Conservation (phyloP, 371 early-diverging fungal genomes). For the Parasitella parasitica region DNA sequence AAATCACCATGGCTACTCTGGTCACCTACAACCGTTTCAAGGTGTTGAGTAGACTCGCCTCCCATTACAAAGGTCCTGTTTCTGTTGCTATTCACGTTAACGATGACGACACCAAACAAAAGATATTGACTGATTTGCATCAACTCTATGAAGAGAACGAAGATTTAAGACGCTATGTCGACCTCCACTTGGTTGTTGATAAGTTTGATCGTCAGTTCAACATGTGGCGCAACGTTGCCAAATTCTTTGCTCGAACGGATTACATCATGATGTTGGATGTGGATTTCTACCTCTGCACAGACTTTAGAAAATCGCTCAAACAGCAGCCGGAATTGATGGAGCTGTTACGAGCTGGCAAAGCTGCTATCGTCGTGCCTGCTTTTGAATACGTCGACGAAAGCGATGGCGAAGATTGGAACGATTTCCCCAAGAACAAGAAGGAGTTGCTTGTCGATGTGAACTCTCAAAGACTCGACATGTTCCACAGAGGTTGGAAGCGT, state of each 20-base stretch:
- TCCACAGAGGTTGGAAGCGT: conserved; percentile 59
- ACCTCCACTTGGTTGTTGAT: conserved; percentile 65
- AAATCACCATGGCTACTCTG: conserved; percentile 63
- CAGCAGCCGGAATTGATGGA: conserved; percentile 40
- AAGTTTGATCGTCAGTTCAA: conserved; percentile 71
- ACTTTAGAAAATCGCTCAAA: conserved; percentile 51
- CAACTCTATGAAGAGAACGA: conserved; percentile 52
- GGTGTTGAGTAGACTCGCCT: conserved; percentile 54
- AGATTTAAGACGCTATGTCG: conserved; percentile 58
- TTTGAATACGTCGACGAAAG: conserved; percentile 60
- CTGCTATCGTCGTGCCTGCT: conserved; percentile 65
- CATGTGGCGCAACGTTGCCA: conserved; percentile 72
- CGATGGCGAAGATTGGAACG: conserved; percentile 55
- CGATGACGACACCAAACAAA: conserved; percentile 54
- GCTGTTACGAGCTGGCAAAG: conserved; percentile 44
- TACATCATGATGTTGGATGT: conserved; percentile 73
- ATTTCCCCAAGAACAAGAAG: conserved; percentile 57
- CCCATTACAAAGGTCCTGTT: conserved; percentile 64
- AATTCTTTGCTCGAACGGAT: conserved; percentile 66
- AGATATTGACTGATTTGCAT: conserved; percentile 48
- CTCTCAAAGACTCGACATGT: conserved; percentile 56
- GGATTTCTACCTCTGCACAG: conserved; percentile 68
- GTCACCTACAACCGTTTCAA: conserved; percentile 61
- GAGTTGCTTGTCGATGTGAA: conserved; percentile 42
- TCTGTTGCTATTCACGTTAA: conserved; percentile 67